Evolutionary conservation across 108 stramenopile genomes (phyloP), one percentile per base, ranked within the genome.

Genomic region (Nannochloropsis granulata): DNA sequence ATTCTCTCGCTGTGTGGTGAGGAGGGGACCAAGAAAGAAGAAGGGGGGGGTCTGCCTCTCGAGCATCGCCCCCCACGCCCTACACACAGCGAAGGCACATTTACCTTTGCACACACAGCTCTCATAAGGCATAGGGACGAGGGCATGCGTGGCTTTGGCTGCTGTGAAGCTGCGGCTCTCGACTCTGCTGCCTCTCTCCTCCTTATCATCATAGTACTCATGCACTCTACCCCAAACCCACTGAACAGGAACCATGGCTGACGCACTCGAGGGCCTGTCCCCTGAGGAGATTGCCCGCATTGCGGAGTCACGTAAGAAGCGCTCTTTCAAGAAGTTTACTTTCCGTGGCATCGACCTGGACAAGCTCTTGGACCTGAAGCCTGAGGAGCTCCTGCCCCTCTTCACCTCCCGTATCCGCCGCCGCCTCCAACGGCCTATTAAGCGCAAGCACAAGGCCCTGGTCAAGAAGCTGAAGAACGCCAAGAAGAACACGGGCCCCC

Each of bases 291-390:
- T 90, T 26, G 96, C 97, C 85, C 93, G 95, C 90, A 94, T 96
- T 90, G 95, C 96, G 91, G 98, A 97, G 90, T 92, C 97, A 79
- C 97, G 97, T 83, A 99, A 99, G 95, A 98, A 98, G 95, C 96
- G 98, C 90, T 93, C 95, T 87, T 99, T 99, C 96, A 95, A 97
- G 87, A 99, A 99, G 91, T 98, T 99, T 89, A 96, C 95, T 87
- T 99, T 93, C 93, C 94, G 97, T 83, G 99, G 99, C 81, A 94
- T 98, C 83, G 98, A 98, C 85, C 93, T 99, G 78, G 99, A 98
- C 81, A 93, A 94, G 88, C 93, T 99, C 79, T 92, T 99, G 79
- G 97, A 98, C 92, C 93, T 98, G 85, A 95, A 94, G 91, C 95
- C 85, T 85, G 98, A 97, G 91, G 98, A 99, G 92, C 94, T 99